Conservation (phyloP, 495 filamentous ascomycete genomes). For the Podospora pseudopauciseta region DNA sequence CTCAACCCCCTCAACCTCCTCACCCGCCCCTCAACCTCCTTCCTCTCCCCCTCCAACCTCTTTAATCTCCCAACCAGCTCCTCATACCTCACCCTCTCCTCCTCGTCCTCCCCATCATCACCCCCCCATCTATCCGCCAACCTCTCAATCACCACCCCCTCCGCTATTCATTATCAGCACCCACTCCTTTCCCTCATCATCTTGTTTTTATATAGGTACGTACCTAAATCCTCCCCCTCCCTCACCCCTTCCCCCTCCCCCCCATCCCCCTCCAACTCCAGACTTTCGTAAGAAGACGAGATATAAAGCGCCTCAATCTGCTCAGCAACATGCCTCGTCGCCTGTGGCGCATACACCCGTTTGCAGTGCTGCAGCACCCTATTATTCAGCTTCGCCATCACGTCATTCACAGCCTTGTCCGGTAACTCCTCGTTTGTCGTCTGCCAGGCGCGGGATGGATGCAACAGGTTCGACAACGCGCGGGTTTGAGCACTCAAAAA, state of each 20-base stretch:
- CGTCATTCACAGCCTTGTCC: slow-evolving; percentile 48
- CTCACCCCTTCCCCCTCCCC: slow-evolving; percentile 29
- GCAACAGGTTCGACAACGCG: slow-evolving; percentile 24
- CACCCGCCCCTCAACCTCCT: slow-evolving; percentile 52
- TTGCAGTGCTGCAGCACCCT: slow-evolving; percentile 65
- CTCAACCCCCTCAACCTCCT: slow-evolving; percentile 55
- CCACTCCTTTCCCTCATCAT: background rate
- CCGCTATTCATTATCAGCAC: slow-evolving; percentile 21
- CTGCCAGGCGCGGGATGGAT: slow-evolving; percentile 57
- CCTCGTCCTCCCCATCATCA: background rate
- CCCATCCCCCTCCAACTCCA: slow-evolving; percentile 31
- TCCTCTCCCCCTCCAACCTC: slow-evolving; percentile 50
- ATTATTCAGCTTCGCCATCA: slow-evolving; percentile 57
- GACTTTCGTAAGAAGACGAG: no score
- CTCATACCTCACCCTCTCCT: slow-evolving; percentile 44
- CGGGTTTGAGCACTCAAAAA: slow-evolving; percentile 28
- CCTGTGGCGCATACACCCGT: slow-evolving; percentile 68
- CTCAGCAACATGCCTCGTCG: slow-evolving; percentile 74
- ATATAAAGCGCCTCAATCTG: slow-evolving; percentile 76
- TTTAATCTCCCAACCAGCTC: slow-evolving; percentile 51
- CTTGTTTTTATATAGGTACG: background rate
- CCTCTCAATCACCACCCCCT: slow-evolving; percentile 33
- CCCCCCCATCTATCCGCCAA: background rate
- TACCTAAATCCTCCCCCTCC: slow-evolving; percentile 38
- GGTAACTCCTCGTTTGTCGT: slow-evolving; percentile 46